phyloP scores from a whole-genome alignment of 2,329 filamentous ascomycete species.

The Emmonsia crescens region DNA sequence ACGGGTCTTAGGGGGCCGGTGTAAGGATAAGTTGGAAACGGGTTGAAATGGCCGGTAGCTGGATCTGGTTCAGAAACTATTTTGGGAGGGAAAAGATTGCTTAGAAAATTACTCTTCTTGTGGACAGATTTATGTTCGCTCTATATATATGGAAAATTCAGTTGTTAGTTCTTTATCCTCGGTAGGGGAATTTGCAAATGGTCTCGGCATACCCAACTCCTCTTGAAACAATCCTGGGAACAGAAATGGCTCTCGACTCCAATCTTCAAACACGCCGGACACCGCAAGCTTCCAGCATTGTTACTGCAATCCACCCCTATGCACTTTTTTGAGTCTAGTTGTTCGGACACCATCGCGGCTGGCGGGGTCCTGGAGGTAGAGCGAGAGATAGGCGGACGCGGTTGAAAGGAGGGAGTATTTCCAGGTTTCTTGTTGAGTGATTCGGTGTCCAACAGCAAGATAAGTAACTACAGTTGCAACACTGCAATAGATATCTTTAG shows the following conservation, averaged over 20 bases:
- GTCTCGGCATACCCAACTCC: slow-evolving; percentile 70
- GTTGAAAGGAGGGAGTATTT: neutral
- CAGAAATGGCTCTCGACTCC: slow-evolving; percentile 92
- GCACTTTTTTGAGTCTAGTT: slow-evolving; percentile 43
- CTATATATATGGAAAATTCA: slow-evolving; percentile 37
- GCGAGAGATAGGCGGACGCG: neutral
- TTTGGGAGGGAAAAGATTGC: slow-evolving; percentile 63
- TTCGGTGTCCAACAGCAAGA: neutral
- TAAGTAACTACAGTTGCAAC: neutral
- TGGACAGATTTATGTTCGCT: slow-evolving; percentile 71
- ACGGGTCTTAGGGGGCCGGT: slow-evolving; percentile 74
- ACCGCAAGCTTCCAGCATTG: slow-evolving; percentile 75
- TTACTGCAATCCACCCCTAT: slow-evolving; percentile 75
- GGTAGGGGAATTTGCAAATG: too few species aligned
- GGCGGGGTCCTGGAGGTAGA: neutral
- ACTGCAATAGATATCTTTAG: neutral
- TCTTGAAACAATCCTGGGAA: slow-evolving; percentile 97
- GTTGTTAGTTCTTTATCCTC: neutral
- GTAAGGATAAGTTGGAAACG: slow-evolving; percentile 78
- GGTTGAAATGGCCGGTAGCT: slow-evolving; percentile 84
- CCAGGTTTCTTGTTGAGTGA: neutral
- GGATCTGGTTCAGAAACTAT: slow-evolving; percentile 82
- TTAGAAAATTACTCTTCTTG: slow-evolving; percentile 69
- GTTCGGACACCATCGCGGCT: slow-evolving; percentile 19
- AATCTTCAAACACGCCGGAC: slow-evolving; percentile 86